Conservation (phyloP, 1,139 yeast species). For the Saccharomyces hybrid region DNA sequence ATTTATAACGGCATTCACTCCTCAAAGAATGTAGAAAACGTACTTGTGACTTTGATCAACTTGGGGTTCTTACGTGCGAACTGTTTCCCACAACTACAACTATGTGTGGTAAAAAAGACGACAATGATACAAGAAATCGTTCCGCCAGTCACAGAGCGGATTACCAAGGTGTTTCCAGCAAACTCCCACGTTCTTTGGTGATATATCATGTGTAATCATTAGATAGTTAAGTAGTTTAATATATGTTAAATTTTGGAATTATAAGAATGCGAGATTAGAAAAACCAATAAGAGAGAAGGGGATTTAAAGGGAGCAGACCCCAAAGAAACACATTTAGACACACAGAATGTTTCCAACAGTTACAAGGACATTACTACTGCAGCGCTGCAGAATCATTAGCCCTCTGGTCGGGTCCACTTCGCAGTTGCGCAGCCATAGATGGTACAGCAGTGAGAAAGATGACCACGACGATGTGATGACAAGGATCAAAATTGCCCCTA, state of each 20-base stretch:
- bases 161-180: conserved; percentile 24
- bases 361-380: background rate
- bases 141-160: conserved; percentile 24
- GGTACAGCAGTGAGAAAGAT: background rate
- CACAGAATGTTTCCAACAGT: background rate
- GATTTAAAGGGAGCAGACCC: background rate
- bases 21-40: conserved; percentile 24
- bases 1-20: conserved; percentile 25
- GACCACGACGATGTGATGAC: conserved; percentile 19
- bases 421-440: background rate
- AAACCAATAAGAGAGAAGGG: background rate
- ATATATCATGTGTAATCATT: background rate
- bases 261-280: background rate
- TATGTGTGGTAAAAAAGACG: conserved; percentile 29
- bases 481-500: conserved; percentile 59
- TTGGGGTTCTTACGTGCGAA: conserved; percentile 29
- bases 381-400: background rate
- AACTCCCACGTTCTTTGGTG: conserved; percentile 29
- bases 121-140: conserved; percentile 20
- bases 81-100: conserved; percentile 26
- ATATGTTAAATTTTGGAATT: background rate
- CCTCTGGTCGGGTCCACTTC: background rate
- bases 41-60: conserved; percentile 28
- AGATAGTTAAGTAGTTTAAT: background rate
- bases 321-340: background rate